Conservation (phyloP, 2,329 filamentous ascomycete species). For the Triangularia setosa region DNA sequence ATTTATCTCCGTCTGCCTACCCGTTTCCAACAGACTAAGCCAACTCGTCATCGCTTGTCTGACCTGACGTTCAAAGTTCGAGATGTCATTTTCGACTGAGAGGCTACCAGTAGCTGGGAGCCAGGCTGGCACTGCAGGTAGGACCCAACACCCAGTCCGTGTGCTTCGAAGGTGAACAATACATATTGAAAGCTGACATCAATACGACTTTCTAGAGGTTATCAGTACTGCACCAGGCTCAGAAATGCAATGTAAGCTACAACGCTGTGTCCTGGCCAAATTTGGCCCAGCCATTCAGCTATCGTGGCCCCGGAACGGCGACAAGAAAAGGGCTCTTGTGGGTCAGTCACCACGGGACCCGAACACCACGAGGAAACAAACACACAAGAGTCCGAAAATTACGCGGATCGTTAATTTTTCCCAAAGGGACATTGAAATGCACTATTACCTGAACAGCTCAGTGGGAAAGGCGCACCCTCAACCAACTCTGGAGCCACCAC, state of each 20-base stretch:
- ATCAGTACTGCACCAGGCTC: background rate
- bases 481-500: slow-evolving; percentile 15
- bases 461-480: background rate
- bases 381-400: slow-evolving; percentile 3
- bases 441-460: slow-evolving; percentile 17
- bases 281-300: slow-evolving; percentile 7
- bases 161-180: background rate
- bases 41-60: background rate
- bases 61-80: background rate
- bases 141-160: background rate
- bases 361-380: background rate
- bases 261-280: background rate
- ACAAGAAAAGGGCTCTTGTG: slow-evolving; percentile 22
- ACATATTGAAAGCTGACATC: background rate
- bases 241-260: background rate
- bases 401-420: slow-evolving; percentile 20
- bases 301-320: slow-evolving; percentile 23
- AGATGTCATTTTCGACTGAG: background rate
- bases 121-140: background rate
- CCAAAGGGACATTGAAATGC: slow-evolving; percentile 20
- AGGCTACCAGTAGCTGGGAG: background rate
- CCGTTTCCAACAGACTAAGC: background rate
- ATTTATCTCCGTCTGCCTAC: background rate
- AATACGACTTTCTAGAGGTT: background rate
- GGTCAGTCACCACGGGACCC: slow-evolving; percentile 4